These are phyloP conservation scores for Posidonia oceanica DNA, from an alignment of 116 monocot genomes.

Conservation along the genomic window DNA sequence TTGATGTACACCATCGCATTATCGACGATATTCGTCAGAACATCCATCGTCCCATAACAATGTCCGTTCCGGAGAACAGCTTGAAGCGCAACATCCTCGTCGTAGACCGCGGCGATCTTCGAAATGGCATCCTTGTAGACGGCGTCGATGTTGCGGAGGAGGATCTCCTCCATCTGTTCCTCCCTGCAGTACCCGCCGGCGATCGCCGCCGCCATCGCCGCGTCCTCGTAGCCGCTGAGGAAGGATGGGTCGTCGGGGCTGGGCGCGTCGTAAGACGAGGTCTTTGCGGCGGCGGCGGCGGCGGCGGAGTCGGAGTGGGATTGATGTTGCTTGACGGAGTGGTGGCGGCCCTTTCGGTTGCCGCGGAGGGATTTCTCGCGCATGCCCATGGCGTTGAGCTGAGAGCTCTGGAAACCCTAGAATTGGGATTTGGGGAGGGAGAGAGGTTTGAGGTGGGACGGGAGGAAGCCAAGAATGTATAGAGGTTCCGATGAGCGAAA, in stretches of 20 bases:
- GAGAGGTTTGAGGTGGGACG: background rate
- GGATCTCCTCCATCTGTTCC: conserved; percentile 68
- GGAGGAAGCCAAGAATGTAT: background rate
- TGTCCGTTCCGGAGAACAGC: conserved; percentile 60
- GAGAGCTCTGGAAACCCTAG: background rate
- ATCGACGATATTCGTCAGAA: conserved; percentile 60
- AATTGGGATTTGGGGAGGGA: background rate
- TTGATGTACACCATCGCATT: conserved; percentile 47
- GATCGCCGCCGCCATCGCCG: background rate
- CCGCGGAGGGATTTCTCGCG: conserved; percentile 7
- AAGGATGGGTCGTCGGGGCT: background rate
- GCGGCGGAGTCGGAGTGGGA: background rate
- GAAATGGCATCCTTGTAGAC: conserved; percentile 64
- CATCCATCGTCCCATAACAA: conserved; percentile 77
- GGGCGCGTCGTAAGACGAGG: background rate
- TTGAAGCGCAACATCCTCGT: conserved; percentile 39
- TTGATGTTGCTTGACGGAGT: conserved; percentile 1
- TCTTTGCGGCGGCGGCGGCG: background rate
- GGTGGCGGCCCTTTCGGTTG: conserved; percentile 4
- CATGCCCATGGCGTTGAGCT: background rate
- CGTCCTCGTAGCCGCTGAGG: background rate
- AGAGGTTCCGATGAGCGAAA: background rate
- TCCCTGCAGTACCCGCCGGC: conserved; percentile 60
- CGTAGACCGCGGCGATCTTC: conserved; percentile 46
- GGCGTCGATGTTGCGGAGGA: conserved; percentile 50